A percentile compares a stretch with the other conserved stretches of the same genome.
Conservation (phyloP, 345 rosid genomes). For the Noccaea bulbosa region DNA sequence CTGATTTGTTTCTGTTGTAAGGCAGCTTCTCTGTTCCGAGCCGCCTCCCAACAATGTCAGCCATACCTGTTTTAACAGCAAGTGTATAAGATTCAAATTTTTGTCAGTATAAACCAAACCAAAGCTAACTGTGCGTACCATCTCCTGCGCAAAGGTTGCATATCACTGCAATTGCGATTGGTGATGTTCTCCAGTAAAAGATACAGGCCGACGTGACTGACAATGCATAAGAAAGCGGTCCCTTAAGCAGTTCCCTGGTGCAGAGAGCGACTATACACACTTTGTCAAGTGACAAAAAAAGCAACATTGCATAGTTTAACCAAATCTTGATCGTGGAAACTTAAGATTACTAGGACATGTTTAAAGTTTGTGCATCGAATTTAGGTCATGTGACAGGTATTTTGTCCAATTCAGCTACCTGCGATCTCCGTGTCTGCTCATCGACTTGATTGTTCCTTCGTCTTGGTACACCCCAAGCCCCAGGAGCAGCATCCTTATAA, state of each 20-base stretch:
- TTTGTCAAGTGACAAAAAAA: constrained; percentile 36
- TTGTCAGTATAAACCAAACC: constrained; percentile 16
- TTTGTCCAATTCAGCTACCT: constrained; percentile 51
- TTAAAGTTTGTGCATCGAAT: not conserved
- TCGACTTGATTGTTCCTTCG: constrained; percentile 88
- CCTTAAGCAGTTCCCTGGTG: constrained; percentile 90
- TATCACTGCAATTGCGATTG: constrained; percentile 71
- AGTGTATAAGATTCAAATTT: constrained; percentile 3
- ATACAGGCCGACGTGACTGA: constrained; percentile 63
- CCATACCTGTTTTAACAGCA: constrained; percentile 57
- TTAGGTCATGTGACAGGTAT: not conserved
- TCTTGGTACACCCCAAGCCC: constrained; percentile 82
- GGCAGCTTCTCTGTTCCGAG: constrained; percentile 72
- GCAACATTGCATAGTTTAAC: not conserved
- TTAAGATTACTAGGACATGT: constrained; percentile 1
- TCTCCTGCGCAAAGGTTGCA: constrained; percentile 99
- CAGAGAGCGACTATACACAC: constrained; percentile 35
- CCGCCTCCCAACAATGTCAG: constrained; percentile 85
- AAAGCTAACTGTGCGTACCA: constrained; percentile 54
- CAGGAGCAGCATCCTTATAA: constrained; percentile 72
- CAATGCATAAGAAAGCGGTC: constrained; percentile 79
- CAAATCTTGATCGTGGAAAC: constrained; percentile 14
- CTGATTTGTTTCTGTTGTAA: constrained; percentile 78
- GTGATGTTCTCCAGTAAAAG: constrained; percentile 82
- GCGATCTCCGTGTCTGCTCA: constrained; percentile 91